Percentiles rank a stretch among this genome's conserved stretches.
Conservation (phyloP, 345 rosid genomes). For the Eucalyptus leucophloia region DNA sequence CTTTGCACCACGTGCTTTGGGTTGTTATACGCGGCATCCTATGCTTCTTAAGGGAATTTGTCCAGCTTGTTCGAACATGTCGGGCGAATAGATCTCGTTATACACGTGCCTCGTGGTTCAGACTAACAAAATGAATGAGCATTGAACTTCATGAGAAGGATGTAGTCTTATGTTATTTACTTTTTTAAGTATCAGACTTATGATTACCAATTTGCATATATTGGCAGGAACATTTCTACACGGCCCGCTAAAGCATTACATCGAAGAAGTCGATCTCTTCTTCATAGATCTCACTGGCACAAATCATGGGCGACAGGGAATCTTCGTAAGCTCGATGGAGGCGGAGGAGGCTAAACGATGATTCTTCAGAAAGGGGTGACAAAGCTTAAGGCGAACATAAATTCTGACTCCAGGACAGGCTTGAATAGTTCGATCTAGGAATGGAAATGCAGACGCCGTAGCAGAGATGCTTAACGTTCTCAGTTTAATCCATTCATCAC, state of each 20-base stretch:
- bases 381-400: neutral
- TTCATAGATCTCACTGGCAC: neutral
- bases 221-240: neutral
- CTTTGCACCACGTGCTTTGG: neutral
- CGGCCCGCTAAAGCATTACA: neutral
- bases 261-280: neutral
- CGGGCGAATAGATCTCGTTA: neutral
- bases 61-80: neutral
- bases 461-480: neutral
- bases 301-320: neutral
- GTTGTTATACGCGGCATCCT: neutral
- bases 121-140: neutral
- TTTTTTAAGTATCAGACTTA: neutral
- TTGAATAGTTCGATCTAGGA: neutral
- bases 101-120: neutral
- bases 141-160: neutral
- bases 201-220: neutral
- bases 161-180: neutral
- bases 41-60: neutral
- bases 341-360: neutral
- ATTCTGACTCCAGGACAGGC: neutral
- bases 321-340: neutral
- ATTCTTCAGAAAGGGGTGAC: neutral
- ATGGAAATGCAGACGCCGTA: neutral
- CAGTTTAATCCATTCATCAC: neutral